A percentile compares a stretch with the other conserved stretches of the same genome.
phyloP scores from a whole-genome alignment of 2,329 filamentous ascomycete species.

The Alternaria angustiovoidea region DNA sequence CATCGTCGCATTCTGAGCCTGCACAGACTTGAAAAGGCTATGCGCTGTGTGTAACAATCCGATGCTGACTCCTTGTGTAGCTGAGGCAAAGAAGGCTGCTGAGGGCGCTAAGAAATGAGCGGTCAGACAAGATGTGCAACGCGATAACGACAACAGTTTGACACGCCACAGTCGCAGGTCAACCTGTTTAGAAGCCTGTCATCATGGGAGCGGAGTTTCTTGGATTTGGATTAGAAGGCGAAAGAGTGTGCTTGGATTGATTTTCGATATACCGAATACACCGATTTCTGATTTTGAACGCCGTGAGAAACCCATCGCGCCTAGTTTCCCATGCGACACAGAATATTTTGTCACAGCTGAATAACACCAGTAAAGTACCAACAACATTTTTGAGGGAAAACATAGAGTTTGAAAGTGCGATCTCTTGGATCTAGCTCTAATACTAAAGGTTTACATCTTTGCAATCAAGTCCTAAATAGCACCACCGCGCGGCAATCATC shows the following conservation, averaged over 20 bases:
- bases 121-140: slow-evolving; percentile 2
- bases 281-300: slow-evolving; percentile 23
- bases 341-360: not conserved
- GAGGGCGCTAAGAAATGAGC: slow-evolving; percentile 28
- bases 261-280: slow-evolving; percentile 23
- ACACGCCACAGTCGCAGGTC: not conserved
- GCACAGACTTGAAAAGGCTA: not conserved
- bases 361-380: not conserved
- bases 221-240: slow-evolving; percentile 2
- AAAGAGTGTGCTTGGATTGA: slow-evolving; percentile 5
- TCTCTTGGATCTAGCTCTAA: slow-evolving; percentile 39
- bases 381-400: not conserved
- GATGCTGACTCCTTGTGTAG: slow-evolving; percentile 28
- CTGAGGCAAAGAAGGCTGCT: slow-evolving; percentile 48
- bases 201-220: slow-evolving; percentile 5
- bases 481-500: slow-evolving; percentile 22
- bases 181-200: not conserved
- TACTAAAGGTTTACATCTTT: slow-evolving; percentile 35
- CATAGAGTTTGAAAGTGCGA: slow-evolving; percentile 21
- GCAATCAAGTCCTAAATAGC: slow-evolving; percentile 11
- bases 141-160: slow-evolving; percentile 8
- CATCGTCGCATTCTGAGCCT: not conserved
- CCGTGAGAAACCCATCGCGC: slow-evolving; percentile 23
- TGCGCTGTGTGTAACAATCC: not conserved
- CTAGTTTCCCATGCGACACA: not conserved